Percentiles rank a stretch among this genome's conserved stretches.
phyloP scores from a whole-genome alignment of 1,284 basidiomycete species.

The Phylloboletellus chloephorus region DNA sequence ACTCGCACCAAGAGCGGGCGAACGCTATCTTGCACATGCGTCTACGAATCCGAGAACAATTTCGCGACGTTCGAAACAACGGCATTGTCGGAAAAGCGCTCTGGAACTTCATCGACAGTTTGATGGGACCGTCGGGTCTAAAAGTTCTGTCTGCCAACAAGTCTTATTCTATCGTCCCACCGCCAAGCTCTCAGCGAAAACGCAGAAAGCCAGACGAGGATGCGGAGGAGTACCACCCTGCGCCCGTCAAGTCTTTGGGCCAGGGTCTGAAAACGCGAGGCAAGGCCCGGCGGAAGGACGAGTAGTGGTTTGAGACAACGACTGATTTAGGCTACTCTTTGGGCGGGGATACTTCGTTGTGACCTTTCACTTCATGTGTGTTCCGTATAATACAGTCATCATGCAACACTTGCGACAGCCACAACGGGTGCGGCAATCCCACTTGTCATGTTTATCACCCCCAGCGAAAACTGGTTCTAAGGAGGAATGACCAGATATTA shows the following conservation, averaged over 20 bases:
- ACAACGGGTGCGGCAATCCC: too few relatives aligned
- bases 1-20: slow-evolving; percentile 40
- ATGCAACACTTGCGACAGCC: too few relatives aligned
- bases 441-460: too few relatives aligned
- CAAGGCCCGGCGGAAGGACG: slow-evolving; percentile 18
- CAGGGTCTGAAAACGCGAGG: slow-evolving; percentile 37
- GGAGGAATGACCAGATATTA: too few relatives aligned
- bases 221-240: slow-evolving; percentile 44
- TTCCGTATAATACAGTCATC: neutral
- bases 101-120: slow-evolving; percentile 48
- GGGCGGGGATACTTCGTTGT: neutral
- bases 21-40: slow-evolving; percentile 51
- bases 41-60: slow-evolving; percentile 44
- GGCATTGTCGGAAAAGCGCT: slow-evolving; percentile 45
- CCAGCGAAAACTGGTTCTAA: too few relatives aligned
- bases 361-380: neutral
- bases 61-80: slow-evolving; percentile 59
- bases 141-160: slow-evolving; percentile 21
- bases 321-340: neutral
- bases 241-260: slow-evolving; percentile 34
- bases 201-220: slow-evolving; percentile 28
- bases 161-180: neutral
- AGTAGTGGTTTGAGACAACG: slow-evolving; percentile 5
- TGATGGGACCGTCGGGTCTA: slow-evolving; percentile 34
- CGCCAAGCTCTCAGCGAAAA: slow-evolving; percentile 30